Conservation (phyloP, 108 stramenopile species). For the Cylindrotheca fusiformis region DNA sequence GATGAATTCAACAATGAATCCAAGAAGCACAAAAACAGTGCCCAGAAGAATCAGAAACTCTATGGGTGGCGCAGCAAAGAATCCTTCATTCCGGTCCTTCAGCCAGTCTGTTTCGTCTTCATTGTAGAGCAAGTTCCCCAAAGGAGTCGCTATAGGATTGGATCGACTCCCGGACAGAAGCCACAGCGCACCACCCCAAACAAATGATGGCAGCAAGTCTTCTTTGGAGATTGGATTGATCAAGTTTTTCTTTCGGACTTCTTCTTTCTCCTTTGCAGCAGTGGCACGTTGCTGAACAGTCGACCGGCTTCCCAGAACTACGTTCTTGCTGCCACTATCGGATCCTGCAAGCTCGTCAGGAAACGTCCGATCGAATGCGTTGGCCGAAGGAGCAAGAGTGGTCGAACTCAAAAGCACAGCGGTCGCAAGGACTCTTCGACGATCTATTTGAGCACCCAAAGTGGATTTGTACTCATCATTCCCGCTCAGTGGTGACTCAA, state of each 20-base stretch:
- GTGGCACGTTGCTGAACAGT: slow-evolving; percentile 32
- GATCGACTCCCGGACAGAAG: slow-evolving; percentile 64
- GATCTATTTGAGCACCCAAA: not conserved
- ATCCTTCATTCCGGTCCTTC: slow-evolving; percentile 73
- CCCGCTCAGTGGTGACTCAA: too few species aligned
- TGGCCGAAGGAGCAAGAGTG: slow-evolving; percentile 11
- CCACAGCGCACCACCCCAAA: slow-evolving; percentile 76
- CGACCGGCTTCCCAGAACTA: slow-evolving; percentile 33
- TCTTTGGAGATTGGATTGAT: slow-evolving; percentile 19
- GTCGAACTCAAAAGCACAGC: not conserved
- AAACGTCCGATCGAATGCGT: slow-evolving; percentile 51
- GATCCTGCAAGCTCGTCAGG: slow-evolving; percentile 46
- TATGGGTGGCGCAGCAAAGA: slow-evolving; percentile 62
- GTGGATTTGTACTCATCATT: too few species aligned
- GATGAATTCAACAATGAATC: slow-evolving; percentile 53
- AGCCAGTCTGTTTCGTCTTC: slow-evolving; percentile 60
- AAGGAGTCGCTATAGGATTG: slow-evolving; percentile 70
- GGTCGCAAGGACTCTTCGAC: not conserved
- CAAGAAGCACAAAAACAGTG: slow-evolving; percentile 52
- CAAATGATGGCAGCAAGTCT: slow-evolving; percentile 39
- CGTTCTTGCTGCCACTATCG: slow-evolving; percentile 35
- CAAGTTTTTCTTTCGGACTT: slow-evolving; percentile 36
- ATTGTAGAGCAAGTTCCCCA: slow-evolving; percentile 77
- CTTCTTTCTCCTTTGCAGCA: slow-evolving; percentile 7
- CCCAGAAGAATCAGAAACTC: slow-evolving; percentile 44